Base-by-base conservation (phyloP, 257 asterid genomes). In the Anisodus tanguticus region DNA sequence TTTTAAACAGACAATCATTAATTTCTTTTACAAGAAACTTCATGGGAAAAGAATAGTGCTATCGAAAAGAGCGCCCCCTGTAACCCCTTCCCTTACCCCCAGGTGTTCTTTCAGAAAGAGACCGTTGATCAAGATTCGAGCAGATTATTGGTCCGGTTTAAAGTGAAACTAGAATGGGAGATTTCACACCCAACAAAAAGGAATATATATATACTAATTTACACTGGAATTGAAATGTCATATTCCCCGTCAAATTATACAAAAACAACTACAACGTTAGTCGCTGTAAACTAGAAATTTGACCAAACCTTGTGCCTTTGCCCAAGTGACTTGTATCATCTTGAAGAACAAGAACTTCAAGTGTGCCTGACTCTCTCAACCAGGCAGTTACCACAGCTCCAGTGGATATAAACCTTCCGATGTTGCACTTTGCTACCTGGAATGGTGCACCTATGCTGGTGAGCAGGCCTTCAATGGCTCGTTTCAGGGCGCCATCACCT, bases 391-490 rank as follows among this genome's bases (percentile, higher is more conserved):
- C 98, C 41, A 91, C 93, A 0, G 95, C 88, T 19, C 99, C 99
- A 0, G 92, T 87, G 6, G 97, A 95, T 82, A 83, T 89, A 84
- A 95, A 95, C 86, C 98, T 89, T 62, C 99, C 99, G 3, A 95
- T 94, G 69, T 94, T 95, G 71, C 97, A 90, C 85, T 92, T 92
- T 53, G 98, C 97, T 70, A 95, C 83, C 79, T 84, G 83, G 82
- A 95, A 95, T 2, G 99, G 99, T 8, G 98, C 97, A 7, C 98
- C 98, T 43, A 95, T 92, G 95, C 93, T 91, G 6, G 78, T 70
- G 16, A 95, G 96, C 47, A 94, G 91, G 39, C 95, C 94, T 87
- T 94, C 99, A 16, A 95, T 83, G 0, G 93, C 81, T 9, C 97
- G 93, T 87, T 95, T 95, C 22, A 95, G 91, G 0, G 97, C 90